Percentiles rank a stretch among this genome's conserved stretches.
These are phyloP conservation scores for Yamadazyma diospyri DNA, from an alignment of 1,139 yeast genomes.

Conservation along the genomic window DNA sequence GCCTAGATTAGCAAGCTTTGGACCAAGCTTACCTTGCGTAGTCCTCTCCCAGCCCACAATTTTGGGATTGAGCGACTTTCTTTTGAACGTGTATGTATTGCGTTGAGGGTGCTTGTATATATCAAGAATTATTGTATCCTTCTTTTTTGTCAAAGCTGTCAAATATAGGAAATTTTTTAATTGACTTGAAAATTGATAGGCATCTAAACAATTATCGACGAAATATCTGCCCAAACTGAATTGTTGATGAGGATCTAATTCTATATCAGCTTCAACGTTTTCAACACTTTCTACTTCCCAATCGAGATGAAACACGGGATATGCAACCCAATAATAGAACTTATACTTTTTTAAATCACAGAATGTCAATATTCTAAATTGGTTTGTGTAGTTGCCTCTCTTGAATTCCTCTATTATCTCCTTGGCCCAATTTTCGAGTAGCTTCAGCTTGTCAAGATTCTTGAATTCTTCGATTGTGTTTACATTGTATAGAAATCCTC, in stretches of 20 bases:
- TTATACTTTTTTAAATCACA: slow-evolving; percentile 87
- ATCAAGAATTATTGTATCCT: slow-evolving; percentile 38
- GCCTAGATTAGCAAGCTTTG: slow-evolving; percentile 80
- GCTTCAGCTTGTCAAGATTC: slow-evolving; percentile 53
- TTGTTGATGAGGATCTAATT: slow-evolving; percentile 3
- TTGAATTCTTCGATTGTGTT: slow-evolving; percentile 89
- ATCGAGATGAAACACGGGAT: slow-evolving; percentile 56
- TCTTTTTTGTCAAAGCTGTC: slow-evolving; percentile 42
- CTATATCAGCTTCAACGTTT: slow-evolving; percentile 5
- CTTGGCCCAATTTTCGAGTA: slow-evolving; percentile 47
- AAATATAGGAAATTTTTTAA: slow-evolving; percentile 50
- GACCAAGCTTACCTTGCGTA: slow-evolving; percentile 65
- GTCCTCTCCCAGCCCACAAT: slow-evolving; percentile 91
- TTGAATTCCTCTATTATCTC: slow-evolving; percentile 16
- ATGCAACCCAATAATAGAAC: slow-evolving; percentile 87
- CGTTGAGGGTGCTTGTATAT: slow-evolving; percentile 20
- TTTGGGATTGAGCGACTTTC: slow-evolving; percentile 3
- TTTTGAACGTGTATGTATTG: slow-evolving; percentile 6
- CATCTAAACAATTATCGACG: slow-evolving; percentile 55
- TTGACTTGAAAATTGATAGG: slow-evolving; percentile 54
- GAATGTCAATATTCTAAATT: slow-evolving; percentile 63
- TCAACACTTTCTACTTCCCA: slow-evolving; percentile 26
- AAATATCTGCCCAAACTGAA: slow-evolving; percentile 38
- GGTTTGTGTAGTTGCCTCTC: slow-evolving; percentile 9
- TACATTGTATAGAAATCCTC: slow-evolving; percentile 50